Base-by-base conservation (phyloP, 257 asterid species). In the Catharanthus roseus region DNA sequence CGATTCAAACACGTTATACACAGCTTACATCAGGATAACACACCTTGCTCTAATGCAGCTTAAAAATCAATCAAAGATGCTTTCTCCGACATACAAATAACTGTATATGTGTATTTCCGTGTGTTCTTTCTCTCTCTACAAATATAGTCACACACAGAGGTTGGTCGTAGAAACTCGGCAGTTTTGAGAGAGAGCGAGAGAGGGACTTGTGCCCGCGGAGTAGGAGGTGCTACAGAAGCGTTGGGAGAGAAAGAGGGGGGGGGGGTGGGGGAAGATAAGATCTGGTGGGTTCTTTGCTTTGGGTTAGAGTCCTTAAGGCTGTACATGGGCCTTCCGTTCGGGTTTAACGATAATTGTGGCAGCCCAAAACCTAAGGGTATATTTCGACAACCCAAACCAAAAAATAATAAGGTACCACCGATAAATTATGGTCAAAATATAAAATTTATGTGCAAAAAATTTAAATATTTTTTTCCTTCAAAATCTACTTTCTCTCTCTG, bases 41-140 rank as follows among this genome's bases (percentile, higher is more conserved):
- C 45, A 36, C 67, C 67, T 62, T 62, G 67, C 41, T 62, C 28
- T 34, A 19, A 33, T 34, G 67, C 67, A 62, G 29, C 29, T 62
- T 62, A 34, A 34, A 34, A 6, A 33, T 10, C 67, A 62, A 62
- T 21, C 29, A 23, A 2, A 62, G 8, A 34, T 34, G 67, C 6
- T 34, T 34, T 36, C 67, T 61, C 29, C 8, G 28, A 18, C 28
- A 19, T 34, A 62, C 10, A 62, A 62, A 34, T 18, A 18, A 34
- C 7, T 9, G 10, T 8, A 13, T 34, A 62, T 3, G 16, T 19
- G 7, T 19, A 11, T 41, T 62, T 34, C 28, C 19, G 15, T 34
- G 28, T 18, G 38, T 42, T 18, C 23, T 49, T 11, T 60, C 65
- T 31, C 41, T 58, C 42, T 58, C 11, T 62, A 42, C 2, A 16